phyloP scores from a whole-genome alignment of 257 asterid species.

The Gynochthodes officinalis region DNA sequence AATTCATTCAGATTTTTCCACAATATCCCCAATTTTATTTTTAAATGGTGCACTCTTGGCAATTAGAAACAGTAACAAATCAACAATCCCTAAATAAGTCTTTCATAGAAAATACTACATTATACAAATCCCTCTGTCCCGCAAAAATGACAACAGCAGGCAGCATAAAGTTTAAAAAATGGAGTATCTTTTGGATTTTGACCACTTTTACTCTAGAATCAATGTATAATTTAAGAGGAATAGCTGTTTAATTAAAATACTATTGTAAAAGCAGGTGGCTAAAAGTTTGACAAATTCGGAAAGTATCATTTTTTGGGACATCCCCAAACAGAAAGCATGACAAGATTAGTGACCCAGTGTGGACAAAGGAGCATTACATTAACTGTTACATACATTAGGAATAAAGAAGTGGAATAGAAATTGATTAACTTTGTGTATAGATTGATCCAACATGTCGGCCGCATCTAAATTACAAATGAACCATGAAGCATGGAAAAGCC shows the following conservation, averaged over 20 bases:
- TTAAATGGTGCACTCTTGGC: too few species aligned
- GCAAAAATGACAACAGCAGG: not conserved
- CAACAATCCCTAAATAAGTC: not conserved
- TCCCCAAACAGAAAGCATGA: not conserved
- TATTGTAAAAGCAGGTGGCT: not conserved
- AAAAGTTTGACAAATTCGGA: not conserved
- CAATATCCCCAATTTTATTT: too few species aligned
- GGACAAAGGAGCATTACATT: too few species aligned
- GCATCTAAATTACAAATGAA: not conserved
- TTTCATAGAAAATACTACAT: too few species aligned
- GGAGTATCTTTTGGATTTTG: too few species aligned
- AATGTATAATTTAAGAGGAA: too few species aligned
- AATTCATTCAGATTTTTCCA: too few species aligned
- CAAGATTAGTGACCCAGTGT: not conserved
- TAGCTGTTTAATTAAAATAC: not conserved
- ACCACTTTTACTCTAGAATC: not conserved
- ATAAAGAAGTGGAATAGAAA: not conserved
- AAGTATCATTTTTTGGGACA: too few species aligned
- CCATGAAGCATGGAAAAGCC: not conserved
- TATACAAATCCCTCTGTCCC: not conserved
- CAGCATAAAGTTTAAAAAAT: too few species aligned
- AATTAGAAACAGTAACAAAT: not conserved
- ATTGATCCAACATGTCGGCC: not conserved
- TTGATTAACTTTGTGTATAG: not conserved
- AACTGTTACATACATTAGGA: not conserved